A percentile compares a stretch with the other conserved stretches of the same genome.
These are phyloP conservation scores for Ophiostoma quercus DNA, from an alignment of 2,329 filamentous ascomycete species.

Conservation along the genomic window DNA sequence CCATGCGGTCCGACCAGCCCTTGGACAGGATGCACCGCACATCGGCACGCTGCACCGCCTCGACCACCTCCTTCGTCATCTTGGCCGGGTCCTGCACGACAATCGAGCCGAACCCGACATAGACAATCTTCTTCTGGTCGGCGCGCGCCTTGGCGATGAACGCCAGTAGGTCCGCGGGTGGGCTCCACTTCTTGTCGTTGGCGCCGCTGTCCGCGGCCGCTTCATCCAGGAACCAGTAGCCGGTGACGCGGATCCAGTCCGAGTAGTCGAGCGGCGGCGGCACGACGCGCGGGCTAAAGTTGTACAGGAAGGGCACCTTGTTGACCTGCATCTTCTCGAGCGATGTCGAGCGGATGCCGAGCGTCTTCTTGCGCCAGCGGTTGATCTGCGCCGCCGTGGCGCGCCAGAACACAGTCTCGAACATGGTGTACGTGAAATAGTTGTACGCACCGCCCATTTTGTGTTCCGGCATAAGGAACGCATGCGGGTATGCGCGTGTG, in stretches of 20 bases:
- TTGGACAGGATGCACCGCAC: conserved; percentile 93
- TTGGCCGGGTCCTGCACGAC: conserved; percentile 84
- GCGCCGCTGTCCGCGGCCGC: conserved; percentile 19
- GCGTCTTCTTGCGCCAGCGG: conserved; percentile 76
- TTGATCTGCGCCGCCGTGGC: conserved; percentile 89
- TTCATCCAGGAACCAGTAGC: conserved; percentile 97
- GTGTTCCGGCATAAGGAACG: conserved; percentile 85
- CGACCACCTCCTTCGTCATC: conserved; percentile 87
- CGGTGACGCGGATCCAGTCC: conserved; percentile 95
- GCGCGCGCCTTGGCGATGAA: conserved; percentile 80
- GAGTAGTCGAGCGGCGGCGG: conserved; percentile 89
- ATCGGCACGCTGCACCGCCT: conserved; percentile 83
- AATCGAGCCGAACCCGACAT: conserved; percentile 95
- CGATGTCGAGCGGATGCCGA: conserved; percentile 73
- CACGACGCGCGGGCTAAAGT: conserved; percentile 93
- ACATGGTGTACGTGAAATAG: conserved; percentile 90
- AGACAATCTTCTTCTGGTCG: conserved; percentile 87
- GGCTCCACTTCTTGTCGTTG: conserved; percentile 52
- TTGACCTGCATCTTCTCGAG: conserved; percentile 91
- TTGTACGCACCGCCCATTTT: conserved; percentile 97
- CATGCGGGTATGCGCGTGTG: conserved; percentile 91
- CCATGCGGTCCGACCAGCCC: conserved; percentile 82
- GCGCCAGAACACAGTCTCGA: conserved; percentile 96
- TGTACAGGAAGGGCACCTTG: conserved; percentile 97
- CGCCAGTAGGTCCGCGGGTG: conserved; percentile 66